Conservation (phyloP, 169 alveolate genomes). For the Toxoplasma gondii region DNA sequence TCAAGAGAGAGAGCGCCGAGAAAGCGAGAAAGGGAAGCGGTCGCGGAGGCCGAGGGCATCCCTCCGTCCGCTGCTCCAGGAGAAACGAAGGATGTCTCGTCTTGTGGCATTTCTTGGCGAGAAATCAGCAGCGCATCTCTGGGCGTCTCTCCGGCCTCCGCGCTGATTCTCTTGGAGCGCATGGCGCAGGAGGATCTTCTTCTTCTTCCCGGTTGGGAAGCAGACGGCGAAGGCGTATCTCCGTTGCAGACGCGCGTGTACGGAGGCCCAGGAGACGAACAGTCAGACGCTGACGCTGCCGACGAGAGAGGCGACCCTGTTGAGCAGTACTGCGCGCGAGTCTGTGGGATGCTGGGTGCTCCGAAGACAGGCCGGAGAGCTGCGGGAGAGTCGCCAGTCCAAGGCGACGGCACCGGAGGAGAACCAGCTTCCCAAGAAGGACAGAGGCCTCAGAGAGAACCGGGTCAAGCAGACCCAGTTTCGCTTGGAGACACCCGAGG, state of each 20-base stretch:
- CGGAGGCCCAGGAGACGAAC: not conserved
- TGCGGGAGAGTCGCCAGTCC: no score
- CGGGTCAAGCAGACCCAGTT: no score
- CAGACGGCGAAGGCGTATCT: not conserved
- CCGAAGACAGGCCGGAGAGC: no score
- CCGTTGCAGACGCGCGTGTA: not conserved
- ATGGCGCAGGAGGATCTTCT: not conserved
- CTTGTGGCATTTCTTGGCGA: not conserved
- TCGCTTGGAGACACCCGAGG: no score
- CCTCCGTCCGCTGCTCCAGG: no score
- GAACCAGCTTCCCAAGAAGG: no score
- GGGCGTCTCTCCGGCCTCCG: slow-evolving; percentile 14
- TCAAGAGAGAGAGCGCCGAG: no score
- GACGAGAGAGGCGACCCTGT: not conserved
- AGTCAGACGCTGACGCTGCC: not conserved
- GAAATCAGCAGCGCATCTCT: not conserved
- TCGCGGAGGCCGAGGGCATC: no score
- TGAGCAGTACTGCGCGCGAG: not conserved
- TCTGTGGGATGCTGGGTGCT: not conserved
- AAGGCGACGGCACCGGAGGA: no score
- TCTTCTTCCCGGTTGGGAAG: not conserved
- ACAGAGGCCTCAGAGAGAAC: no score
- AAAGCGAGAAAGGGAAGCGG: no score
- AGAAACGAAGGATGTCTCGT: not conserved
- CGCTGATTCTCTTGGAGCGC: slow-evolving; percentile 17